Evolutionary conservation across 140 eudicot genomes (phyloP).

Genomic region (Oenanthe javanica): DNA sequence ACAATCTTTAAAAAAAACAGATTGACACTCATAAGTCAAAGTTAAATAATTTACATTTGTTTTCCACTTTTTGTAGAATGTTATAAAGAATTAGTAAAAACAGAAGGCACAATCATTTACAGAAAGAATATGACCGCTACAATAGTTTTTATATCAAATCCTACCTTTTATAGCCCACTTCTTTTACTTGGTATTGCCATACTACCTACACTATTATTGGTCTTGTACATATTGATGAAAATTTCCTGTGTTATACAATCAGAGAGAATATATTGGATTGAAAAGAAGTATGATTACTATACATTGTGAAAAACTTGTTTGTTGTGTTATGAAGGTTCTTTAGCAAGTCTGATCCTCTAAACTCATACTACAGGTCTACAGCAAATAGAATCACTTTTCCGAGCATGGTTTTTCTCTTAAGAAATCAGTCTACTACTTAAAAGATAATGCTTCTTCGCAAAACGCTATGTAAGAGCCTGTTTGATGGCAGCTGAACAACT

Average conservation of each 20-base stretch:
- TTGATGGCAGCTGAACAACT: not conserved
- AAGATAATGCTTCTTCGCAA: no score
- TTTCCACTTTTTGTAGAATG: no score
- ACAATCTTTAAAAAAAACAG: no score
- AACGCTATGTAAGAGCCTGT: no score
- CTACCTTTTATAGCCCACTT: conserved; percentile 21
- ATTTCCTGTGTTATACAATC: not conserved
- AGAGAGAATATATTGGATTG: not conserved
- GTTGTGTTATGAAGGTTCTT: not conserved
- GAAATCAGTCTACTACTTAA: no score
- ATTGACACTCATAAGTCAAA: no score
- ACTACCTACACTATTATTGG: not conserved
- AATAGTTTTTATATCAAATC: conserved; percentile 8
- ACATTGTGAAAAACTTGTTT: not conserved
- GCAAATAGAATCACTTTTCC: not conserved
- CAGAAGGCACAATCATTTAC: conserved; percentile 30
- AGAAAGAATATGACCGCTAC: conserved; percentile 28
- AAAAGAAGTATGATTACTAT: not conserved
- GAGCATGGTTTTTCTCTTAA: no score
- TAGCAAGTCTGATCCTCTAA: not conserved
- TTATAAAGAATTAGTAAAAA: not conserved
- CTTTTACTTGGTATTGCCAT: conserved; percentile 12
- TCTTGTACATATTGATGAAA: not conserved
- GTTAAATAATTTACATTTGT: no score
- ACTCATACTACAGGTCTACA: not conserved